Evolutionary conservation across 495 filamentous ascomycete species (phyloP).

Genomic region (Hyaloscypha hepaticicola): DNA sequence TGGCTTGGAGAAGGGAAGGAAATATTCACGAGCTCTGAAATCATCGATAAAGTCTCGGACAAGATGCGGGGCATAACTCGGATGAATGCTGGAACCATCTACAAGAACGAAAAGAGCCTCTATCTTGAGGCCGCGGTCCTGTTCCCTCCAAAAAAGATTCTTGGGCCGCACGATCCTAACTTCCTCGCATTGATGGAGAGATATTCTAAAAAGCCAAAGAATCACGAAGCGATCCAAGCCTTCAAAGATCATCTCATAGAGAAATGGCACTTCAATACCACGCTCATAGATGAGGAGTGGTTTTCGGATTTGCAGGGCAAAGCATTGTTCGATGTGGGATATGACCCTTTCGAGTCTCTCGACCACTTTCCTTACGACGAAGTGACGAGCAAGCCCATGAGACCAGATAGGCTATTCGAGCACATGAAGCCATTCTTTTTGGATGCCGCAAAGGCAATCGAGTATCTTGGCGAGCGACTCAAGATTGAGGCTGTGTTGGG

Average conservation of each 20-base stretch:
- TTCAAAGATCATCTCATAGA: slow-evolving; percentile 4
- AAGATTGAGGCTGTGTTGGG: slow-evolving; percentile 5
- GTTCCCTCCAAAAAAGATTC: neutral
- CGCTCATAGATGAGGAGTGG: slow-evolving; percentile 5
- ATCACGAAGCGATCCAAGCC: too few relatives aligned
- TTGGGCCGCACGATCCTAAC: neutral
- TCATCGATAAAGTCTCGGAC: too few relatives aligned
- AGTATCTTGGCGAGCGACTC: neutral
- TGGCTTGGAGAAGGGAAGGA: too few relatives aligned
- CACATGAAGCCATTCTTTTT: slow-evolving; percentile 5
- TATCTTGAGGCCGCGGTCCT: neutral
- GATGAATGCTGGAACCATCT: too few relatives aligned
- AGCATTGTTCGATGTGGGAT: neutral
- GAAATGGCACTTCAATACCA: slow-evolving; percentile 9
- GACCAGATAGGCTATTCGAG: neutral
- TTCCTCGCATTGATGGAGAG: neutral
- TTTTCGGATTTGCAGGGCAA: neutral
- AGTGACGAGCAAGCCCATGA: neutral
- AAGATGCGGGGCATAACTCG: too few relatives aligned
- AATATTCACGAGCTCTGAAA: too few relatives aligned
- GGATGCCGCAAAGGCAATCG: neutral
- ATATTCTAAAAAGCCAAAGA: neutral
- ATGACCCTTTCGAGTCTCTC: slow-evolving; percentile 2
- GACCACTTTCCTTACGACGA: neutral
- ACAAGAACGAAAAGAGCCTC: neutral